Evolutionary conservation across 202 grass and related monocot genomes (phyloP), one percentile per base, ranked within the genome.

Genomic region (Panicum virgatum): DNA sequence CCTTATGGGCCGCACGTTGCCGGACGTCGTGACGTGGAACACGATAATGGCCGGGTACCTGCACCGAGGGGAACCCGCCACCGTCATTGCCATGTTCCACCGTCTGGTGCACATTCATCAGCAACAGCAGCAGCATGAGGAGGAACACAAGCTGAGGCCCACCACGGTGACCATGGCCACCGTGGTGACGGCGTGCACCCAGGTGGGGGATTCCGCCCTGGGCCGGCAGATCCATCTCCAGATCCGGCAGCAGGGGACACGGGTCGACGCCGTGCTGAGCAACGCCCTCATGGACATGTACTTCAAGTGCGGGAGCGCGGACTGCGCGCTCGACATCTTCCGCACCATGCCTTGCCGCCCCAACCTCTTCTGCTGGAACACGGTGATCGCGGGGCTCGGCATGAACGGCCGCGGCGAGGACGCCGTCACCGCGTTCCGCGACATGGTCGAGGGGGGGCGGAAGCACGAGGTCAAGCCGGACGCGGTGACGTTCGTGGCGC

Each of bases 301-400:
- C 82, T 93, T 90, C 88, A 93, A 93, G 64, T 83, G 79, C 77
- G 79, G 91, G 32, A 84, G 63, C 60, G 74, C 73, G 47, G 85
- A 85, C n/a, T 10, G 1, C 2, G 88, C 85, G 25, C 79, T 93
- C 12, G 47, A 79, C 5, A 63, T 85, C 7, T 90, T 90, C 39
- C 4, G 20, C 54, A 0, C 48, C 53, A 83, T 90, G 62, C 30
- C 37, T 0, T 50, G 73, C 52, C 32, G 29, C 2, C 80, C 82
- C 20, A 90, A 90, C 74, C 57, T 93, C 44, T 88, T 93, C 64
- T 93, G 87, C 66, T 93, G 88, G 91, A 93, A 90, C 76, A 83
- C 91, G 12, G 50, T 86, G 47, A 86, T 93, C 80, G 79, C 79
- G 1, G 87, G 91, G 34, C 74, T 93, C 1, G 91, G 91, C 29